Evolutionary conservation across 176 grass and related monocot genomes (phyloP), one percentile per base, ranked within the genome.

Genomic region (Dactylis glomerata): DNA sequence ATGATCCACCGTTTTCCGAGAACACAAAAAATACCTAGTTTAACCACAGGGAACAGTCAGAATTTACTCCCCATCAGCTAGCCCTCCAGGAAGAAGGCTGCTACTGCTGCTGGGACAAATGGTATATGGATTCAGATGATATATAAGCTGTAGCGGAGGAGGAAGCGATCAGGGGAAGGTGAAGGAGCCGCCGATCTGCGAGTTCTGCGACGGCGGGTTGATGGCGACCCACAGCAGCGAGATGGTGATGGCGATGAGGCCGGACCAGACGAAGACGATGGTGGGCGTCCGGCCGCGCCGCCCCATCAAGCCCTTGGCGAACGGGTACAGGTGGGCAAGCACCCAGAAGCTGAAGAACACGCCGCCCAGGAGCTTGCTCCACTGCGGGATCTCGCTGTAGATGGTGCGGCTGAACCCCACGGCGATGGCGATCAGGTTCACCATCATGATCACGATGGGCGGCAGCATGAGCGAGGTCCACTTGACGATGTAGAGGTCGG

Each of bases 281-380:
- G 93, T 99, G 0, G 97, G 97, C 6, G 93, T 96, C 40, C 89
- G 81, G 1, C 97, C 97, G 14, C 93, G 89, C 38, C 97, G 72
- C 0, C 97, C 97, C 97, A 96, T 96, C 3, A 99, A 81, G 26
- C 97, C 97, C 79, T 99, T 99, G 5, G 97, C 91, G 7, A 99
- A 99, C 0, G 97, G 97, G 85, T 99, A 99, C 16, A 99, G 86
- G 84, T 99, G 97, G 1, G 91, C 92, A 65, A 96, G 69, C 49
- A 99, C 97, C 97, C 93, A 99, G 81, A 99, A 99, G 86, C 97
- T 99, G 91, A 99, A 99, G 92, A 99, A 99, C 32, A 99, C 97
- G 0, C 97, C 93, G 0, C 97, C 97, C 0, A 99, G 45, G 5
- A 99, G 87, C 88, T 94, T 96, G 86, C 97, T 99, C 97, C 97